These are phyloP conservation scores for Dissophora globulifera DNA, from an alignment of 192 early-diverging fungal genomes.

Conservation along the genomic window DNA sequence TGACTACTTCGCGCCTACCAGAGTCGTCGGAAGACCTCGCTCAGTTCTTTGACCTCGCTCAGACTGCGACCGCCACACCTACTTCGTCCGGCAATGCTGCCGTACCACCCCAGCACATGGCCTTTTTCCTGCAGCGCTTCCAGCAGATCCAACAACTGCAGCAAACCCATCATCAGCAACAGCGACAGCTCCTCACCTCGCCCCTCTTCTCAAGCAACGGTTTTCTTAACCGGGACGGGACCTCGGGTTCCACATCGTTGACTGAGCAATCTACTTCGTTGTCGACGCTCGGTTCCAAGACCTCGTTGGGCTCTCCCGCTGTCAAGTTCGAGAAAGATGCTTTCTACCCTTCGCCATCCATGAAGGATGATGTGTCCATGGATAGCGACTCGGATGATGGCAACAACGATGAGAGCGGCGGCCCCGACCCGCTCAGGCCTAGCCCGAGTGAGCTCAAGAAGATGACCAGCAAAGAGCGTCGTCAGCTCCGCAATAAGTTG, in stretches of 20 bases:
- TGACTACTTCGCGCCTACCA: neutral
- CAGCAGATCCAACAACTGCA: conserved; percentile 44
- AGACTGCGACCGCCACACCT: conserved; percentile 5
- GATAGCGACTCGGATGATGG: conserved; percentile 44
- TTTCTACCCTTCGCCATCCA: conserved; percentile 49
- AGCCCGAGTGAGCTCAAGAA: conserved; percentile 66
- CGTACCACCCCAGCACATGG: conserved; percentile 10
- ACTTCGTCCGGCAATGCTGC: conserved; percentile 1
- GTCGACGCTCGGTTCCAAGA: conserved; percentile 2
- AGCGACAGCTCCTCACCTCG: conserved; percentile 26
- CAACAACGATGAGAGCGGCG: conserved; percentile 1
- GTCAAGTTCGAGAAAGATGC: conserved; percentile 17
- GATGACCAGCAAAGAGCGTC: conserved; percentile 78
- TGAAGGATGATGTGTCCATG: conserved; percentile 46
- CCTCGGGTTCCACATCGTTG: neutral
- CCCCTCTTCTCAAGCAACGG: conserved; percentile 13
- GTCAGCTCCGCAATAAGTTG: conserved; percentile 89
- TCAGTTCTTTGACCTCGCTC: conserved; percentile 10
- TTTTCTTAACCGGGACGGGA: neutral
- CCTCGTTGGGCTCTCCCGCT: neutral
- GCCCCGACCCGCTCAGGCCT: conserved; percentile 36
- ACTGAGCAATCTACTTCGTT: conserved; percentile 15
- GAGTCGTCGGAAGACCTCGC: neutral
- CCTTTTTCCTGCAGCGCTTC: conserved; percentile 43
- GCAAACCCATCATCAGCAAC: conserved; percentile 34